Evolutionary conservation across 192 early-diverging fungal genomes (phyloP).

Genomic region (Linnemannia schmuckeri): DNA sequence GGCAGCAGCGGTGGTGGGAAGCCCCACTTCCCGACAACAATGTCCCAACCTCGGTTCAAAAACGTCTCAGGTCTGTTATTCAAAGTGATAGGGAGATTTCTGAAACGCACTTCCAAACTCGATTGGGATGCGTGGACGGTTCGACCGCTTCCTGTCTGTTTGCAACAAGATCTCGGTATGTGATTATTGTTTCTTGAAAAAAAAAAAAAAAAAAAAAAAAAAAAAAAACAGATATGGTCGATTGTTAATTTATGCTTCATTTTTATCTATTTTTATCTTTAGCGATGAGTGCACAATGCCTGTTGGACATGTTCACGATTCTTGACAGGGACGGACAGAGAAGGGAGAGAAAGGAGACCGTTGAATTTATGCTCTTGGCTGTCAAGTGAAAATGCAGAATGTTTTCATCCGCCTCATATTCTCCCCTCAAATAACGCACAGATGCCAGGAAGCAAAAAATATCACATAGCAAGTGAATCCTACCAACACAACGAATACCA

Average conservation of each 20-base stretch:
- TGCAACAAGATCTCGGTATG: background rate
- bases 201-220: background rate
- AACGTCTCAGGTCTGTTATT: background rate
- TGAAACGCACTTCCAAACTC: background rate
- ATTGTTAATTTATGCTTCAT: background rate
- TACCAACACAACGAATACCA: background rate
- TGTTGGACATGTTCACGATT: background rate
- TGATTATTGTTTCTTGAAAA: background rate
- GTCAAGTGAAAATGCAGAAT: background rate
- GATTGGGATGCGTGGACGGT: background rate
- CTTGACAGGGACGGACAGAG: background rate
- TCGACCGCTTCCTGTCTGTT: background rate
- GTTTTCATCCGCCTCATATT: no score
- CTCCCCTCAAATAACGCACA: background rate
- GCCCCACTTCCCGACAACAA: background rate
- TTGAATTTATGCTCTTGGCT: background rate
- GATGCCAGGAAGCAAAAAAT: background rate
- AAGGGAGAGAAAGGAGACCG: background rate
- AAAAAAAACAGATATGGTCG: background rate
- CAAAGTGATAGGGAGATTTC: background rate
- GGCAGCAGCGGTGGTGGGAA: background rate
- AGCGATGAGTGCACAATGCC: background rate
- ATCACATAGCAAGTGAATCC: background rate
- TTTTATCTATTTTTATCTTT: background rate
- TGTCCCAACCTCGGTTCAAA: background rate